phyloP scores from a whole-genome alignment of 148 eudicot genomes.

The Vaccinium vitisidaea region DNA sequence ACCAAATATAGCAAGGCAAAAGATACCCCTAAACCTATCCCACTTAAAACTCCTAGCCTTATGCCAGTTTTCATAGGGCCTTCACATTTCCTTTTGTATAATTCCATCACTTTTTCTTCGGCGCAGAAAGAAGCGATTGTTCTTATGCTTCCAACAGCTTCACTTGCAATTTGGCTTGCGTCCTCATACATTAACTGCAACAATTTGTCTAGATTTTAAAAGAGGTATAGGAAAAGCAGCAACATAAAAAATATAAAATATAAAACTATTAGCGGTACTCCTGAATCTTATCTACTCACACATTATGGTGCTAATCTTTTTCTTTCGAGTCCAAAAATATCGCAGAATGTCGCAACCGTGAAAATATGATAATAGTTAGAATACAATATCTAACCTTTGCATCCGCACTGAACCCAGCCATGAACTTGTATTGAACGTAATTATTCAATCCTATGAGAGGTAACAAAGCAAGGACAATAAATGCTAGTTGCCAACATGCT shows the following conservation, averaged over 20 bases:
- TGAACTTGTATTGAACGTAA: conserved; percentile 53
- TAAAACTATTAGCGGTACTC: too few species aligned
- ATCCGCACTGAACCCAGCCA: conserved; percentile 77
- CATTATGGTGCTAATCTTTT: neutral
- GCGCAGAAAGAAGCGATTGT: conserved; percentile 79
- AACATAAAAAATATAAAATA: too few species aligned
- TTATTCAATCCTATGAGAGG: conserved; percentile 66
- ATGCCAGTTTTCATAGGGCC: conserved; percentile 49
- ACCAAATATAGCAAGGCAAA: conserved; percentile 38
- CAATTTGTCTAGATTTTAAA: neutral
- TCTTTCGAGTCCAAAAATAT: neutral
- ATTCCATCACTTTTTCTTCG: conserved; percentile 12
- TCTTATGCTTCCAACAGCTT: conserved; percentile 76
- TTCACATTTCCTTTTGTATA: conserved; percentile 54
- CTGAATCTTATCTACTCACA: neutral
- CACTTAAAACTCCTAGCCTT: conserved; percentile 54
- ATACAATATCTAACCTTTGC: conserved; percentile 50
- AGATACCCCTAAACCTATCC: conserved; percentile 51
- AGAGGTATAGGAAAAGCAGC: neutral
- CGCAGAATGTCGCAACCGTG: neutral
- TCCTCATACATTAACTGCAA: conserved; percentile 57
- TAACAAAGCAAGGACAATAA: conserved; percentile 59
- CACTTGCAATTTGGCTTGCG: conserved; percentile 84
- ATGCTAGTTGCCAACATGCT: conserved; percentile 73
- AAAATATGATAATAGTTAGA: neutral